Evolutionary conservation across 148 eudicot genomes (phyloP), one percentile per base, ranked within the genome.

Genomic region (Amaranthus palmeri): DNA sequence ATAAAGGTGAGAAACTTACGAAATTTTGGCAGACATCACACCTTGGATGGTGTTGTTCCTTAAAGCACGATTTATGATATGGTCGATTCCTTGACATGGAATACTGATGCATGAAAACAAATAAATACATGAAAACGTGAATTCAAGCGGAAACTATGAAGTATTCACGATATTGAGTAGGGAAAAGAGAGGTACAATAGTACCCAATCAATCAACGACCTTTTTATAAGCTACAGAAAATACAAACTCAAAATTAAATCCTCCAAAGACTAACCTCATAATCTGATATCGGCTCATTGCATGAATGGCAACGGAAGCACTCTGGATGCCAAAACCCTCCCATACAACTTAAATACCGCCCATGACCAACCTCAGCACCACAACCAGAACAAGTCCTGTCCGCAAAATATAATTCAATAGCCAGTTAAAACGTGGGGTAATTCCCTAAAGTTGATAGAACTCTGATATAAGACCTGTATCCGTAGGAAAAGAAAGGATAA

Each of bases 271-370:
- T 74, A 11, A 95, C 99, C 97, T 95, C 99, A 72, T 85, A 81
- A 68, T 95, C 99, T 44, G 93, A 86, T 47, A 95, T 95, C 17
- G 99, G 96, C 58, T 54, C 67, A 74, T 84, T 76, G 78, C 99
- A 95, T 12, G 78, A 83, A 69, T 92, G 85, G 74, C 99, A 95
- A 59, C 90, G 81, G 76, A 95, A 95, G 82, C 99, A 95, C 74
- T 88, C 93, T 17, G 99, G 98, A 75, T 95, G 99, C 96, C 96
- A 95, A 78, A 85, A 77, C 49, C 86, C 89, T 69, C 92, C 99
- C 97, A 95, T 86, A 82, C 99, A 91, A 78, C 83, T 91, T 83
- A 95, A 78, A 72, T 70, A 90, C 74, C 99, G 77, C 53, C 90
- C 97, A 60, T 89, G 88, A 54, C 96, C 97, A 79, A 95, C 92